phyloP scores from a whole-genome alignment of 176 grass and related monocot species.

The Zizania latifolia region DNA sequence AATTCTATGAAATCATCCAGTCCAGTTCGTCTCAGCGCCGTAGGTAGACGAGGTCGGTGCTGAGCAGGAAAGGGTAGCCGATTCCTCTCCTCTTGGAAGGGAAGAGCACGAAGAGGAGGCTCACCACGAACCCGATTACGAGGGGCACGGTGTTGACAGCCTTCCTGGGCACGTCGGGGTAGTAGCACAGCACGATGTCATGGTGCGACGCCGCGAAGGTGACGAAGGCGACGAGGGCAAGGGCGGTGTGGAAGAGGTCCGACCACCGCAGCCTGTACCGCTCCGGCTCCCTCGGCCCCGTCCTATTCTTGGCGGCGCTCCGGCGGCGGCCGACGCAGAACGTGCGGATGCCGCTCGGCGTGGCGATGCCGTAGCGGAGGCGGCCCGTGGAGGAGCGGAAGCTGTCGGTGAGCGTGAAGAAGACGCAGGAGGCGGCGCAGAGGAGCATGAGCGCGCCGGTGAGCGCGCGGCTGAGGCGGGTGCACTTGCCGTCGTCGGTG shows the following conservation, averaged over 20 bases:
- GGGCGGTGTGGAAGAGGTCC: slow-evolving; percentile 62
- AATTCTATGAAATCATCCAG: neutral
- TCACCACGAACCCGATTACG: slow-evolving; percentile 72
- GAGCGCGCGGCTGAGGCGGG: slow-evolving; percentile 32
- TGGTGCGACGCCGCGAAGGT: slow-evolving; percentile 70
- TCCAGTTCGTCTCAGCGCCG: slow-evolving; percentile 22
- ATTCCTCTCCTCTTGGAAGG: slow-evolving; percentile 77
- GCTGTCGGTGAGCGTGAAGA: slow-evolving; percentile 95
- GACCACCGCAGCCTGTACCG: slow-evolving; percentile 58
- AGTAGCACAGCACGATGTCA: slow-evolving; percentile 74
- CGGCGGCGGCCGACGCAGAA: slow-evolving; percentile 40
- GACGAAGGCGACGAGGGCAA: slow-evolving; percentile 69
- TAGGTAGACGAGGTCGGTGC: slow-evolving; percentile 58
- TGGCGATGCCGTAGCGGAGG: slow-evolving; percentile 72
- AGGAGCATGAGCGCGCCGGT: slow-evolving; percentile 46
- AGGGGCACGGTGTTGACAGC: no score
- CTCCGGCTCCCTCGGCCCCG: slow-evolving; percentile 33
- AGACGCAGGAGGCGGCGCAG: slow-evolving; percentile 71
- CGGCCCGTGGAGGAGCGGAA: slow-evolving; percentile 56
- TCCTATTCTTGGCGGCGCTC: slow-evolving; percentile 24
- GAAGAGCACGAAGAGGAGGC: slow-evolving; percentile 75
- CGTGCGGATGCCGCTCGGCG: slow-evolving; percentile 42
- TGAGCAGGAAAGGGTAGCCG: slow-evolving; percentile 76
- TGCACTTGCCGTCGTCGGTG: slow-evolving; percentile 66
- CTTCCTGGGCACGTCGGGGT: no score